Conservation (phyloP, 176 grass and related monocot genomes). For the Canna indica region DNA sequence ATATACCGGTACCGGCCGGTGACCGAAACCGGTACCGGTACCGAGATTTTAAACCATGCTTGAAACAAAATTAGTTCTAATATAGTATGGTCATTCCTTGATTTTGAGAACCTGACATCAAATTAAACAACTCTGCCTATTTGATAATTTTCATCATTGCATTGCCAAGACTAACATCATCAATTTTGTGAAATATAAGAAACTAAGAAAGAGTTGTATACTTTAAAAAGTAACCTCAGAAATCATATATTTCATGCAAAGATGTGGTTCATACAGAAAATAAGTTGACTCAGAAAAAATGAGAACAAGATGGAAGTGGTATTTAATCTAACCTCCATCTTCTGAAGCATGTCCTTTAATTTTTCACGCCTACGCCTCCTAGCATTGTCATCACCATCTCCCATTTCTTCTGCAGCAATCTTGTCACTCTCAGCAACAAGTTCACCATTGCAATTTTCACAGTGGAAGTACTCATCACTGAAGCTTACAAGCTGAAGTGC, state of each 20-base stretch:
- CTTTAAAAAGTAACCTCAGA: neutral
- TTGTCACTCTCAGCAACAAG: constrained; percentile 95
- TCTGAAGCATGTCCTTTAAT: constrained; percentile 84
- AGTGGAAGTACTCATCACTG: constrained; percentile 79
- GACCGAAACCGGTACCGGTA: no score
- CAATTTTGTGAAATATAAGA: no score
- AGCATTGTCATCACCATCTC: constrained; percentile 85
- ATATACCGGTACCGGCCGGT: no score
- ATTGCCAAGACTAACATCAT: no score
- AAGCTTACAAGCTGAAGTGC: constrained; percentile 73
- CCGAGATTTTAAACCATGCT: no score
- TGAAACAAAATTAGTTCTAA: no score
- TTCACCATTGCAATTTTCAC: constrained; percentile 87
- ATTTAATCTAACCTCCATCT: constrained; percentile 47
- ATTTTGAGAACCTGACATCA: no score
- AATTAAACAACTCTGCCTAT: no score
- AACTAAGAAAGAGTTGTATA: neutral
- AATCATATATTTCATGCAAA: neutral
- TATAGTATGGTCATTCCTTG: no score
- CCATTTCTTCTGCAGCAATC: constrained; percentile 97
- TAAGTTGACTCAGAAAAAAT: neutral
- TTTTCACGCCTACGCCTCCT: constrained; percentile 73
- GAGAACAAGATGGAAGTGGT: neutral
- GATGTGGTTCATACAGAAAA: neutral
- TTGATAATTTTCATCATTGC: no score